Conservation (phyloP, 306 rosid species). For the Prunus armeniaca region DNA sequence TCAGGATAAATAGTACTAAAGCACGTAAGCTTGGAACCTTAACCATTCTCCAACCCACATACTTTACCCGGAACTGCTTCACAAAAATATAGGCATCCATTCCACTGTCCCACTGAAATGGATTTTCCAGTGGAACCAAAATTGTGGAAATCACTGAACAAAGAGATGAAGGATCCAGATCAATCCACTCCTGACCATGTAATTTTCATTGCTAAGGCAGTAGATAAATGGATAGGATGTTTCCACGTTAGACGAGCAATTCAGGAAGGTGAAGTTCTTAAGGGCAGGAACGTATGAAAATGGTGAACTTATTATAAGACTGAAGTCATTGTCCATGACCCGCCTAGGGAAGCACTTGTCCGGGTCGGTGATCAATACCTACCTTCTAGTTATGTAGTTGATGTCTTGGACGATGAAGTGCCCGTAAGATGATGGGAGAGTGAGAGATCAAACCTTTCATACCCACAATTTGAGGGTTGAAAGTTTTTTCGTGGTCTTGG, state of each 20-base stretch:
- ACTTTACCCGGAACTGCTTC: background rate
- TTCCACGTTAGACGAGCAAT: constrained; percentile 12
- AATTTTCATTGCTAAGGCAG: background rate
- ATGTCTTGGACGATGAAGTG: background rate
- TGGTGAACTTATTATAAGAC: background rate
- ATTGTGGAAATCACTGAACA: constrained; percentile 33
- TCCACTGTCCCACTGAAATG: constrained; percentile 28
- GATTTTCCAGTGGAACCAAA: constrained; percentile 26
- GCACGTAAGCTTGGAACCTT: background rate
- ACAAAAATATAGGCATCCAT: constrained; percentile 16
- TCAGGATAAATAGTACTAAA: too few relatives aligned
- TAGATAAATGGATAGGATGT: background rate
- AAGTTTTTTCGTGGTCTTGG: too few relatives aligned
- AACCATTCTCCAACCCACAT: constrained; percentile 28
- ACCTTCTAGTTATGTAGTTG: background rate
- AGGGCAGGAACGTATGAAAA: background rate
- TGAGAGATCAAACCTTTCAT: too few relatives aligned
- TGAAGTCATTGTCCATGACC: background rate
- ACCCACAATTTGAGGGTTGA: too few relatives aligned
- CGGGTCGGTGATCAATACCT: constrained; percentile 5
- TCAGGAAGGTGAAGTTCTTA: constrained; percentile 32
- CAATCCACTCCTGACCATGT: background rate
- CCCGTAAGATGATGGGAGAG: background rate
- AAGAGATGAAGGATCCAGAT: background rate
- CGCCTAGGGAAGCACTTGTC: constrained; percentile 3